Conservation (phyloP, 2,329 filamentous ascomycete genomes). For the Dothideomycetes sp. region DNA sequence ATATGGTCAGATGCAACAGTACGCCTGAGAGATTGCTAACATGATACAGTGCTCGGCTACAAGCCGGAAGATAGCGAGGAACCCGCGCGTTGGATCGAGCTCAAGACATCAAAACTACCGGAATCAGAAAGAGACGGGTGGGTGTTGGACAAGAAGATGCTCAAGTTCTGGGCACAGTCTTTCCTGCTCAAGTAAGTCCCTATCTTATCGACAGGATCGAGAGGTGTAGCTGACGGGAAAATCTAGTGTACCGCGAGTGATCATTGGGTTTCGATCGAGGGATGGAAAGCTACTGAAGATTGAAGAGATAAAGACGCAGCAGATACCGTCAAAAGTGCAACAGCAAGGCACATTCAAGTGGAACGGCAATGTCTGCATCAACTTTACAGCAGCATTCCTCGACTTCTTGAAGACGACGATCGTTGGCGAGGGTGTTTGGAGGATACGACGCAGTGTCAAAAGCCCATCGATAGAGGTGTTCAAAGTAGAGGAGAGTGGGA, state of each 20-base stretch:
- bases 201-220: too few relatives aligned
- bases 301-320: constrained; percentile 70
- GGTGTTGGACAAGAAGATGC: constrained; percentile 77
- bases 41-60: constrained; percentile 62
- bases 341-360: constrained; percentile 57
- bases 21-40: neutral
- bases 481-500: constrained; percentile 62
- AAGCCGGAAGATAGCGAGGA: constrained; percentile 58
- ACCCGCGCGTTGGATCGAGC: constrained; percentile 85
- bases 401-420: constrained; percentile 45
- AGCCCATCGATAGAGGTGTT: constrained; percentile 62
- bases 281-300: constrained; percentile 62
- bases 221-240: neutral
- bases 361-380: constrained; percentile 92
- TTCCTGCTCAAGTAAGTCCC: constrained; percentile 62
- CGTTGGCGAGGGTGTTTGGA: constrained; percentile 65
- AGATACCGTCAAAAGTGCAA: constrained; percentile 68
- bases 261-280: constrained; percentile 76
- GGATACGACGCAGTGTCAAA: constrained; percentile 56
- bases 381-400: constrained; percentile 71
- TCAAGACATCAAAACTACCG: constrained; percentile 63
- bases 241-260: constrained; percentile 68
- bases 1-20: constrained; percentile 6
- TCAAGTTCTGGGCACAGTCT: constrained; percentile 91
- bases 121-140: constrained; percentile 57